Percentiles rank a stretch among this genome's conserved stretches.
Evolutionary conservation across 768 basidiomycete species (phyloP).

Genomic region (Serendipita sp.): DNA sequence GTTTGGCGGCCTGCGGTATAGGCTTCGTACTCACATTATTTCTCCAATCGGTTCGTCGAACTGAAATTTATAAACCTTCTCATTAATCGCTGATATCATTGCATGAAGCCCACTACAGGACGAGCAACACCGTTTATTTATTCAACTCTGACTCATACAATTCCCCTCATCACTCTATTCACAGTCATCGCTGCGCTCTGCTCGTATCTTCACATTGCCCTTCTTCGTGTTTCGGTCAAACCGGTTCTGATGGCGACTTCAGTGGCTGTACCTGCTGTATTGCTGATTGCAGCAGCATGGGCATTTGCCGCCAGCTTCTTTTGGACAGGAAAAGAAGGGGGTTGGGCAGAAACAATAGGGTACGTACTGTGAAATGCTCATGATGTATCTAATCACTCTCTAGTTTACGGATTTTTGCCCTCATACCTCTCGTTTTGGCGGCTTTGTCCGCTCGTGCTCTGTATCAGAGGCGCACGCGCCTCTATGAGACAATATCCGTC

Average conservation of each 20-base stretch:
- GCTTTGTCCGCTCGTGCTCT: slow-evolving; percentile 46
- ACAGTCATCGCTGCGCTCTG: slow-evolving; percentile 53
- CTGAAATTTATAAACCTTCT: slow-evolving; percentile 13
- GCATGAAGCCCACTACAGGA: slow-evolving; percentile 16
- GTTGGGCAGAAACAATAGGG: slow-evolving; percentile 75
- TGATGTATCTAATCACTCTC: slow-evolving; percentile 13
- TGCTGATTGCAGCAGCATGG: slow-evolving; percentile 63
- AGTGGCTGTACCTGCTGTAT: slow-evolving; percentile 55
- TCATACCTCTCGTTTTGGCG: slow-evolving; percentile 56
- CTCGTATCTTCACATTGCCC: slow-evolving; percentile 59
- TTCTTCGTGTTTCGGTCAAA: slow-evolving; percentile 66
- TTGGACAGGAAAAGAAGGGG: slow-evolving; percentile 40
- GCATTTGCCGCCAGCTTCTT: slow-evolving; percentile 70
- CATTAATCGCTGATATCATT: slow-evolving; percentile 17
- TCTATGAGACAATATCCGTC: slow-evolving; percentile 52
- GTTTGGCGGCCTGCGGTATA: slow-evolving; percentile 44
- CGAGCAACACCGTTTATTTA: slow-evolving; percentile 31
- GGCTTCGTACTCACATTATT: slow-evolving; percentile 53
- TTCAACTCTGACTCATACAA: slow-evolving; percentile 56
- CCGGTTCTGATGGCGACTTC: slow-evolving; percentile 70
- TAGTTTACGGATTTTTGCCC: slow-evolving; percentile 61
- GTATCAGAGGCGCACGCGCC: slow-evolving; percentile 38
- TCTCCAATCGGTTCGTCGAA: slow-evolving; percentile 30
- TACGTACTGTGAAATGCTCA: slow-evolving; percentile 24
- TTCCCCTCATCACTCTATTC: slow-evolving; percentile 59